Percentiles rank a stretch among this genome's conserved stretches.
phyloP scores from a whole-genome alignment of 176 grass and related monocot genomes.

The Cocos nucifera region DNA sequence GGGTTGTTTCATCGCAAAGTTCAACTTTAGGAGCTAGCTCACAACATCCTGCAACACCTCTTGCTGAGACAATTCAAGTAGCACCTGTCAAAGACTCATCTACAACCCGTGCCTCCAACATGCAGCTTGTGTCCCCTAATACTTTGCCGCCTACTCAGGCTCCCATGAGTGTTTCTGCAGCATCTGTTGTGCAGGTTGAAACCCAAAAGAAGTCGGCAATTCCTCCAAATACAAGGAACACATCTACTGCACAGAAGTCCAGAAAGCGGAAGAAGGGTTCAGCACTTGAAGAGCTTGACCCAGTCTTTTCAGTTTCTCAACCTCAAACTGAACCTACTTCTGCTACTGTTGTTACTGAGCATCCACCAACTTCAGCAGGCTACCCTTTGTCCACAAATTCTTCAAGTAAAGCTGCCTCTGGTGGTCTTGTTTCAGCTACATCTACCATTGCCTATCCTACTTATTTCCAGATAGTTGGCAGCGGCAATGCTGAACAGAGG shows the following conservation, averaged over 20 bases:
- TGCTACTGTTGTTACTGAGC: constrained; percentile 30
- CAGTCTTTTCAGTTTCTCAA: constrained; percentile 28
- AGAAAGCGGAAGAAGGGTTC: constrained; percentile 95
- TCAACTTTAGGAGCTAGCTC: constrained; percentile 67
- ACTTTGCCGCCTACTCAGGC: constrained; percentile 27
- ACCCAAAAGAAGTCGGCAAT: constrained; percentile 40
- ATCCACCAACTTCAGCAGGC: constrained; percentile 11
- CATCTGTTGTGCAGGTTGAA: constrained; percentile 28
- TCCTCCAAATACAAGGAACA: constrained; percentile 43
- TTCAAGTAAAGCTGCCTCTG: constrained; percentile 36
- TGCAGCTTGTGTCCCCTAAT: constrained; percentile 30
- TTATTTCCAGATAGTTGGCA: constrained; percentile 38
- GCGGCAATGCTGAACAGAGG: constrained; percentile 31
- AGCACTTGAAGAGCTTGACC: constrained; percentile 35
- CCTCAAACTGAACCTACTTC: constrained; percentile 31
- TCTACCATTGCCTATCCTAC: constrained; percentile 35
- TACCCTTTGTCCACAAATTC: constrained; percentile 43
- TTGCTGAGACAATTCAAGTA: constrained; percentile 53
- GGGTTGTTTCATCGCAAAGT: constrained; percentile 57
- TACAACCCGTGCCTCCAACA: constrained; percentile 30
- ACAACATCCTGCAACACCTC: constrained; percentile 31
- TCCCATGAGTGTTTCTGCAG: constrained; percentile 28
- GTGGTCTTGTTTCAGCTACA: constrained; percentile 35
- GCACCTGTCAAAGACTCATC: constrained; percentile 38
- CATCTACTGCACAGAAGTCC: constrained; percentile 47